Conservation (phyloP, 2,329 filamentous ascomycete species). For the Penicillium carneum region DNA sequence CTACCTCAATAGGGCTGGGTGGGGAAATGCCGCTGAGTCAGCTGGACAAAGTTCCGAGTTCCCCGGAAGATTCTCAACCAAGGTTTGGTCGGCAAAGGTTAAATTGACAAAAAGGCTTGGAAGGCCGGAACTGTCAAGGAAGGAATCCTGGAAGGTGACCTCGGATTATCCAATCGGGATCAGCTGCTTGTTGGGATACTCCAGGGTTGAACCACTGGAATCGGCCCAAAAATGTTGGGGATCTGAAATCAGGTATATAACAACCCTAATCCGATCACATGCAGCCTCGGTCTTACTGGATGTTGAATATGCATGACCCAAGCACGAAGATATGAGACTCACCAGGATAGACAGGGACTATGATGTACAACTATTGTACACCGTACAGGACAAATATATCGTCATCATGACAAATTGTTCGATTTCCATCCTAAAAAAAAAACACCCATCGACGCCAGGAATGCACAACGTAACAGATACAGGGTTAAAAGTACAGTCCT, state of each 20-base stretch:
- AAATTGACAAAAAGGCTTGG: background rate
- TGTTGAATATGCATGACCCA: background rate
- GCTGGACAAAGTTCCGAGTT: background rate
- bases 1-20: background rate
- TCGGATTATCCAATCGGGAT: background rate
- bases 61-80: background rate
- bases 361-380: background rate
- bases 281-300: slow-evolving; percentile 28
- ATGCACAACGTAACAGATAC: slow-evolving; percentile 1
- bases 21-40: background rate
- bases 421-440: background rate
- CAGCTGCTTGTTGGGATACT: slow-evolving; percentile 16
- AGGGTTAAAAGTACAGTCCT: slow-evolving; percentile 26
- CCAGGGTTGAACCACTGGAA: background rate
- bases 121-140: background rate
- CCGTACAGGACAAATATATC: background rate
- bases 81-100: background rate
- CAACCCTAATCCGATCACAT: slow-evolving; percentile 27
- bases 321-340: background rate
- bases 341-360: background rate
- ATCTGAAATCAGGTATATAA: background rate
- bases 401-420: slow-evolving; percentile 1
- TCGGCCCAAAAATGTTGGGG: slow-evolving; percentile 28
- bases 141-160: background rate
- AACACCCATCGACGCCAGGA: background rate